Base-by-base conservation (phyloP, 768 basidiomycete genomes). In the Leccinum fibrillosum region DNA sequence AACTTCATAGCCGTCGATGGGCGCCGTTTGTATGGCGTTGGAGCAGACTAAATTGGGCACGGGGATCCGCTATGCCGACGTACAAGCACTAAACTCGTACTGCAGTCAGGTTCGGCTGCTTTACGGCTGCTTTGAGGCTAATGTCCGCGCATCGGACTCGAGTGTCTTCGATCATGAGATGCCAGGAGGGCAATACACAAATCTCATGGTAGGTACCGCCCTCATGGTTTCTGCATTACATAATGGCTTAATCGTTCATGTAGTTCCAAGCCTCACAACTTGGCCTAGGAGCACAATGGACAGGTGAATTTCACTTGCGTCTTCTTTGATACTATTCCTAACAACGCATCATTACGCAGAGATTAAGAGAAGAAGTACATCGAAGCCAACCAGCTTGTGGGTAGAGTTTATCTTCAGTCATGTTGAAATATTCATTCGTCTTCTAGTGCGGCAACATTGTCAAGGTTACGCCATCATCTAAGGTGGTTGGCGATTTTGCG, bases 151-250 rank as follows among this genome's bases (percentile, higher is more conserved):
- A 25, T 95, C 94, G 53, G 97, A 98, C 72, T 97, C 95, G 50
- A 94, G 92, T 75, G 95, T 98, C 53, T 99, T 98, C 73, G 94
- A 94, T 70, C 96, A 98, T 75, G 95, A 97, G 77, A 98, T 99
- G 97, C 96, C 96, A 54, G 97, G 95, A 71, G 96, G 95, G 47
- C 93, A 94, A 72, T 94, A 93, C 73, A 94, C 92, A 32, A 94
- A 94, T 74, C 77, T 94, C 64, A 94, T 94, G 92, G 92, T 93
- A 70, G 52, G 82, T 65, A n/a, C 47, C 28, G 35, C 59, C 39
- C 58, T 49, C 37, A 51, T 60, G 58, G 39, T 60, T 56, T n/a
- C 35, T 42, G 48, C 59, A 62, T 67, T 61, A 56, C 56, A 52
- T 49, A 39, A 60, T 52, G 54, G 54, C 62, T 72, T 61, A 67